Evolutionary conservation across 1,284 basidiomycete genomes (phyloP).

Genomic region (Microbotryum violaceum): DNA sequence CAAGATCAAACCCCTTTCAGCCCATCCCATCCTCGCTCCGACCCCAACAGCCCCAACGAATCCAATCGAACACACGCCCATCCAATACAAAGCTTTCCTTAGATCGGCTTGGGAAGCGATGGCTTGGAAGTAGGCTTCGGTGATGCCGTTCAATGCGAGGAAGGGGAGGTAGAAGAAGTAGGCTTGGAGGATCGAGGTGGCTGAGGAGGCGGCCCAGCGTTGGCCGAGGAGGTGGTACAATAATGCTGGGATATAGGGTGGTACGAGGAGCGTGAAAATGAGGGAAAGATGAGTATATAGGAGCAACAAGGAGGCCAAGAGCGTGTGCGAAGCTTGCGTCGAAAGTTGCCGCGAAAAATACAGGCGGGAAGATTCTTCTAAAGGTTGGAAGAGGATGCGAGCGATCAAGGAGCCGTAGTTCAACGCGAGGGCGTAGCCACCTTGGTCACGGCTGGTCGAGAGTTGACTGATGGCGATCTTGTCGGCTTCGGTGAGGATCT

Average conservation of each 20-base stretch:
- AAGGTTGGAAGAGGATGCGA: slow-evolving; percentile 81
- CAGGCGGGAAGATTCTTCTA: slow-evolving; percentile 80
- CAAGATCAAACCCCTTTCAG: slow-evolving; percentile 64
- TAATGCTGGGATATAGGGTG: slow-evolving; percentile 62
- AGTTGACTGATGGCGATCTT: slow-evolving; percentile 77
- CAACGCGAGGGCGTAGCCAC: slow-evolving; percentile 84
- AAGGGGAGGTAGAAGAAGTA: slow-evolving; percentile 82
- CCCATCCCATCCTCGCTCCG: slow-evolving; percentile 46
- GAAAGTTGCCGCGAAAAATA: slow-evolving; percentile 57
- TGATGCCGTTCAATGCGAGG: slow-evolving; percentile 74
- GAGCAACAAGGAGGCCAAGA: slow-evolving; percentile 52
- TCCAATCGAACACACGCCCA: slow-evolving; percentile 52
- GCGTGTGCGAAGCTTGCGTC: slow-evolving; percentile 10
- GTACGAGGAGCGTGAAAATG: slow-evolving; percentile 47
- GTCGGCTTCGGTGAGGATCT: slow-evolving; percentile 91
- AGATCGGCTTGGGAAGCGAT: slow-evolving; percentile 60
- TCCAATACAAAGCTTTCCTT: slow-evolving; percentile 52
- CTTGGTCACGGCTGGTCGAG: slow-evolving; percentile 75
- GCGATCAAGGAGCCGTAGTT: slow-evolving; percentile 91
- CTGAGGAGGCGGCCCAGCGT: slow-evolving; percentile 47
- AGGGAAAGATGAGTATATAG: slow-evolving; percentile 62
- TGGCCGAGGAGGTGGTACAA: slow-evolving; percentile 56
- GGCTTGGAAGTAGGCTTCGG: slow-evolving; percentile 81
- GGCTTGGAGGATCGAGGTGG: slow-evolving; percentile 59
- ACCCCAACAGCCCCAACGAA: slow-evolving; percentile 54